phyloP scores from a whole-genome alignment of 2,329 filamentous ascomycete species.

The Cyclaneusma minus region DNA sequence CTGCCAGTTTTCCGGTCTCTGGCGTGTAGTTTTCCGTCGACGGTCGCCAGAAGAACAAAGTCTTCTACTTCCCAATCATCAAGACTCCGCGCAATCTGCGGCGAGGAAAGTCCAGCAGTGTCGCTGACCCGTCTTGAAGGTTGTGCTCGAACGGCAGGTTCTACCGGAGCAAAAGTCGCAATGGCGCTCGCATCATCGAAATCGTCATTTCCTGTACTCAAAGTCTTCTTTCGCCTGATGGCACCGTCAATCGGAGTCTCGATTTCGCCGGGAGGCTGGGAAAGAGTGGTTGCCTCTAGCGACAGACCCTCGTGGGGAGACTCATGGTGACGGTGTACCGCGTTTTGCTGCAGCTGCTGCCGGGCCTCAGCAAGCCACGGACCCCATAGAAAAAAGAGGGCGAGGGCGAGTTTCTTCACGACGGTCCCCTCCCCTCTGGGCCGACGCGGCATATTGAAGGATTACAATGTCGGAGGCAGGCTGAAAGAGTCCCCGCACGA shows the following conservation, averaged over 20 bases:
- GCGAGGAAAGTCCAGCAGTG: slow-evolving; percentile 57
- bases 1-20: slow-evolving; percentile 75
- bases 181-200: slow-evolving; percentile 74
- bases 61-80: slow-evolving; percentile 99
- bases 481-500: too few relatives aligned
- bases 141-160: slow-evolving; percentile 94
- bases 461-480: slow-evolving; percentile 24
- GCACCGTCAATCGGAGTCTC: slow-evolving; percentile 15
- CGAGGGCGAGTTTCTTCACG: slow-evolving; percentile 31
- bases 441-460: slow-evolving; percentile 45
- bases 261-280: slow-evolving; percentile 15
- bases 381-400: slow-evolving; percentile 41
- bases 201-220: slow-evolving; percentile 13
- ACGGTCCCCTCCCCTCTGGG: slow-evolving; percentile 40
- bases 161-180: slow-evolving; percentile 93
- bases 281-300: slow-evolving; percentile 14
- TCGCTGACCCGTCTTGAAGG: slow-evolving; percentile 48
- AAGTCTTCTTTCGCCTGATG: slow-evolving; percentile 15
- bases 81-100: slow-evolving; percentile 82
- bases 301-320: slow-evolving; percentile 15
- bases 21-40: slow-evolving; percentile 92
- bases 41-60: slow-evolving; percentile 98
- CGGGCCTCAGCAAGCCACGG: slow-evolving; percentile 47
- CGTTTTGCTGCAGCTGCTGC: slow-evolving; percentile 36
- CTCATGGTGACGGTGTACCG: slow-evolving; percentile 12